phyloP scores from a whole-genome alignment of 225 moss, liverwort and hornwort species.

The Marchantia paleacea region DNA sequence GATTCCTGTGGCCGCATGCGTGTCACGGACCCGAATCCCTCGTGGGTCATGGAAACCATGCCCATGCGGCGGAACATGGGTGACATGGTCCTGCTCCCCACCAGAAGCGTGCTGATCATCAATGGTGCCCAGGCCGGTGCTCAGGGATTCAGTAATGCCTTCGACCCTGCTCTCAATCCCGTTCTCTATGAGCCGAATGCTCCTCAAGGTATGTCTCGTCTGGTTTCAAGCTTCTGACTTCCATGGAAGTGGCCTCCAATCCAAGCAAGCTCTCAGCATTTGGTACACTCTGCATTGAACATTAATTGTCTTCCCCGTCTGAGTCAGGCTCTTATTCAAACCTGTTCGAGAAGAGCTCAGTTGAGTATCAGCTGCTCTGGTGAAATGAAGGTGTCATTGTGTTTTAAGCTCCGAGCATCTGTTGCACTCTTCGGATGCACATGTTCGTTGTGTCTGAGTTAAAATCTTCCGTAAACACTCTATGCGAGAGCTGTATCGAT shows the following conservation, averaged over 20 bases:
- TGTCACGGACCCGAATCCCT: constrained; percentile 49
- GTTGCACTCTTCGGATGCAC: too few species aligned
- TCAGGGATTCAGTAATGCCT: constrained; percentile 65
- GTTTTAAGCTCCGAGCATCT: too few species aligned
- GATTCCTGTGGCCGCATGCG: constrained; percentile 64
- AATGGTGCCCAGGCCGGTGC: constrained; percentile 73
- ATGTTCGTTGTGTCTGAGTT: too few species aligned
- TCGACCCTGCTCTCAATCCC: constrained; percentile 57
- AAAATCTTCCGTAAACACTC: too few species aligned
- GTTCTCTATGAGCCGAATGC: constrained; percentile 44
- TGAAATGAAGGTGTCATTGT: neutral
- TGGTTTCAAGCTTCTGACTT: too few species aligned
- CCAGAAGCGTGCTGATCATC: constrained; percentile 62
- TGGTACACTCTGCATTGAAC: too few species aligned
- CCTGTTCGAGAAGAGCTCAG: neutral
- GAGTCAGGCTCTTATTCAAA: too few species aligned
- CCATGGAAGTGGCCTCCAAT: neutral
- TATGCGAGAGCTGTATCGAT: too few species aligned
- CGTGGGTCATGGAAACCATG: constrained; percentile 80
- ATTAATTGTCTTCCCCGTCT: too few species aligned
- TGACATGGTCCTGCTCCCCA: constrained; percentile 85
- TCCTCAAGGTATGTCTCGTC: constrained; percentile 28
- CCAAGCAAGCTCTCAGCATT: neutral
- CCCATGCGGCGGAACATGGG: constrained; percentile 72
- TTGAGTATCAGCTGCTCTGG: neutral